Percentiles rank a stretch among this genome's conserved stretches.
Evolutionary conservation across 2,329 filamentous ascomycete species (phyloP).

Genomic region (Knoxdaviesia proteae): DNA sequence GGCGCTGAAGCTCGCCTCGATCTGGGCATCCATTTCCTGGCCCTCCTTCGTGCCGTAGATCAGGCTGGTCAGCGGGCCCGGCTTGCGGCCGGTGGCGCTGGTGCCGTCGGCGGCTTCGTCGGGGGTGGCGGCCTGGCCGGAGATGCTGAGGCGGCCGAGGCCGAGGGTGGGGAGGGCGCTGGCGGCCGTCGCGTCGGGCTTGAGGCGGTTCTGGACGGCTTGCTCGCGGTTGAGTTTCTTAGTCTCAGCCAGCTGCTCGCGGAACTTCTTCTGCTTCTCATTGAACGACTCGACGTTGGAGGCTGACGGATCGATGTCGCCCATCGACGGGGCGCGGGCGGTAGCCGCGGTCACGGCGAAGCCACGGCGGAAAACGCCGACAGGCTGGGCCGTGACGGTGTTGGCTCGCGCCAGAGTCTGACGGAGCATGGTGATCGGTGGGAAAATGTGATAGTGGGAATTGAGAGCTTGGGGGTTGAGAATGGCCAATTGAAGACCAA

Average conservation of each 20-base stretch:
- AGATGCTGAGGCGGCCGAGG: constrained; percentile 38
- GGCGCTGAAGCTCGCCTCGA: constrained; percentile 89
- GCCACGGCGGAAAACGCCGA: constrained; percentile 32
- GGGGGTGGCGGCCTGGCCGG: constrained; percentile 8
- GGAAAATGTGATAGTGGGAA: constrained; percentile 5
- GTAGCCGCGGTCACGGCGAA: constrained; percentile 17
- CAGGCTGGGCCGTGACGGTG: constrained; percentile 23
- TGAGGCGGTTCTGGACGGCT: constrained; percentile 1
- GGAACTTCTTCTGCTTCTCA: constrained; percentile 66
- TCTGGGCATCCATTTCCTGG: constrained; percentile 80
- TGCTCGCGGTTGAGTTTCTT: constrained; percentile 38
- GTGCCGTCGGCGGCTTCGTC: constrained; percentile 39
- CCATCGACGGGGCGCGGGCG: constrained; percentile 49
- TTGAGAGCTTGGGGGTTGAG: constrained; percentile 1
- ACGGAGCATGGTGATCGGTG: constrained; percentile 22
- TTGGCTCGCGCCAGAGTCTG: constrained; percentile 14
- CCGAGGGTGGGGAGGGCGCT: constrained; percentile 15
- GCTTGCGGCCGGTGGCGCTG: constrained; percentile 40
- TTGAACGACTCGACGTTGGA: constrained; percentile 58
- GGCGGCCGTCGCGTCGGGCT: constrained; percentile 1
- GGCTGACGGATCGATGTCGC: constrained; percentile 51
- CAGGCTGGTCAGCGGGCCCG: constrained; percentile 58
- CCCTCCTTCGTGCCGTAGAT: constrained; percentile 97
- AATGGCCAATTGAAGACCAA: constrained; percentile 1
- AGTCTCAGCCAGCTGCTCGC: constrained; percentile 56